These are phyloP conservation scores for Phyllosticta paracitricarpa DNA, from an alignment of 2,329 filamentous ascomycete species.

Conservation along the genomic window DNA sequence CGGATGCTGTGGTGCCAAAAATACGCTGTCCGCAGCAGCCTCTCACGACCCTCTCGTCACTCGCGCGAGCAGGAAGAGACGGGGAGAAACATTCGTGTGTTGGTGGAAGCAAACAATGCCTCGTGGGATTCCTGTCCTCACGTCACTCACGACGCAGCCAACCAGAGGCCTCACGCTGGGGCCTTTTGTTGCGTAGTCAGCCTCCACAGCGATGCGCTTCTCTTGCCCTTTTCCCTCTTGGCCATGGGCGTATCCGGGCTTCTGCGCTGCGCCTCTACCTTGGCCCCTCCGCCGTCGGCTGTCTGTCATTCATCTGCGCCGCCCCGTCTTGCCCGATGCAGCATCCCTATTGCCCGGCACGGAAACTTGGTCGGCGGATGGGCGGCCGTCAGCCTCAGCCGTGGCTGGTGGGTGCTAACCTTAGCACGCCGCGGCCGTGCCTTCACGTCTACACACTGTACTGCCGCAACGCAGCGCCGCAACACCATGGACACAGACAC, in stretches of 20 bases:
- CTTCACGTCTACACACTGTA: neutral
- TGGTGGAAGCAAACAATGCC: neutral
- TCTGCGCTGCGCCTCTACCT: neutral
- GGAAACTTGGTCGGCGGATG: neutral
- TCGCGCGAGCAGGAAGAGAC: neutral
- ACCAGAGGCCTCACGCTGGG: neutral
- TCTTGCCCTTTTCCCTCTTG: neutral
- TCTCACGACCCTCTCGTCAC: neutral
- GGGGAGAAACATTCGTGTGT: too few relatives aligned
- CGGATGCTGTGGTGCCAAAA: neutral
- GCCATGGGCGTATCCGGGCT: neutral
- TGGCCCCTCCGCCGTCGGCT: neutral
- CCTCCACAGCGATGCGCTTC: neutral
- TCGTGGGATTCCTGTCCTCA: neutral
- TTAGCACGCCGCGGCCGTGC: slow-evolving; percentile 1
- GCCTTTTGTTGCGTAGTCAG: neutral
- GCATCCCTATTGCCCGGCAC: neutral
- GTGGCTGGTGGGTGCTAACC: slow-evolving; percentile 9
- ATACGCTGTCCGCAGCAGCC: neutral
- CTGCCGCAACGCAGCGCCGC: slow-evolving; percentile 7
- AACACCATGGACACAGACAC: slow-evolving; percentile 5
- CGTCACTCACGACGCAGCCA: neutral
- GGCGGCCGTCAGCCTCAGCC: slow-evolving; percentile 8
- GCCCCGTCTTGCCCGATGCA: neutral
- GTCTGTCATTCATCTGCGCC: neutral